Evolutionary conservation across 2,329 filamentous ascomycete genomes (phyloP).

Genomic region (Pseudogymnoascus sp.): DNA sequence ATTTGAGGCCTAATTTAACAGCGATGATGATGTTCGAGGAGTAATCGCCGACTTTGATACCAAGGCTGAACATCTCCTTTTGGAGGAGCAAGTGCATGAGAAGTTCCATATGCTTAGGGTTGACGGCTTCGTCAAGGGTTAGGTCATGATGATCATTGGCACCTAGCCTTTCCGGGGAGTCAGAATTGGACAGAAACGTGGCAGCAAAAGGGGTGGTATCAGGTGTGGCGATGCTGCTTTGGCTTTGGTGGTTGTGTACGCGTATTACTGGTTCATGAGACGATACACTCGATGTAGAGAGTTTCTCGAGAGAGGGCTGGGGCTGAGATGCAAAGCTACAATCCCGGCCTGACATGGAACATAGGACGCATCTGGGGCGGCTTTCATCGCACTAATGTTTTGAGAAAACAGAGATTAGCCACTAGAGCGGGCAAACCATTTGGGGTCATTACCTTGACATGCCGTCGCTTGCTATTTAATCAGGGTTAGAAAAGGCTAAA

Average conservation of each 20-base stretch:
- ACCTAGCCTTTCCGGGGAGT: neutral
- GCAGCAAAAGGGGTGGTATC: no score
- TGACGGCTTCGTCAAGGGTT: slow-evolving; percentile 20
- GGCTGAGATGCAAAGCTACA: slow-evolving; percentile 21
- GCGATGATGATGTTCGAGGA: slow-evolving; percentile 16
- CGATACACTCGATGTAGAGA: slow-evolving; percentile 6
- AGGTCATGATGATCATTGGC: neutral
- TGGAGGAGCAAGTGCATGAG: slow-evolving; percentile 26
- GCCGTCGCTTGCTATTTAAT: slow-evolving; percentile 24
- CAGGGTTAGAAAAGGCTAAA: slow-evolving; percentile 2
- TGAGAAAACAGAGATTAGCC: slow-evolving; percentile 6
- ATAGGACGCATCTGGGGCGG: slow-evolving; percentile 25
- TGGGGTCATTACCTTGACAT: slow-evolving; percentile 25
- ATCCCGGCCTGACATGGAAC: slow-evolving; percentile 23
- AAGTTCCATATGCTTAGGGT: slow-evolving; percentile 31
- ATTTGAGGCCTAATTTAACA: slow-evolving; percentile 21
- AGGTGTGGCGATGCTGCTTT: neutral
- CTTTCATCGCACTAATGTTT: slow-evolving; percentile 25
- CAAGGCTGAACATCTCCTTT: slow-evolving; percentile 23
- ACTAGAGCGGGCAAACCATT: neutral
- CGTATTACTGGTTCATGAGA: neutral
- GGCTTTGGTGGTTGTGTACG: slow-evolving; percentile 3
- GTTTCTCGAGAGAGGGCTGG: neutral
- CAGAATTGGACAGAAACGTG: neutral
- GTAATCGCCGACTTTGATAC: slow-evolving; percentile 17